phyloP scores from a whole-genome alignment of 2,329 filamentous ascomycete genomes.

The Apiospora phragmitis region DNA sequence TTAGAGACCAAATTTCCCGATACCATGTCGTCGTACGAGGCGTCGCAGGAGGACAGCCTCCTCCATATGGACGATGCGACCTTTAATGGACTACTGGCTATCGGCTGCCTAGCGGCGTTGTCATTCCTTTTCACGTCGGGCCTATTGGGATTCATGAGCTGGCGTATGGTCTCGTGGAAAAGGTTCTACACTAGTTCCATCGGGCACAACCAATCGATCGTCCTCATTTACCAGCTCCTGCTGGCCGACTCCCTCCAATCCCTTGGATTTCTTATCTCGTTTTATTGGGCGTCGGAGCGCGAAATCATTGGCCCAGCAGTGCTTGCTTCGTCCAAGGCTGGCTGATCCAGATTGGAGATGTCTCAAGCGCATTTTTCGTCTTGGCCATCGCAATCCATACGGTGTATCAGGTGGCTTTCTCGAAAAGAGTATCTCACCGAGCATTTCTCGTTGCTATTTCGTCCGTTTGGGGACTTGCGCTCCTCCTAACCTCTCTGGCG shows the following conservation, averaged over 20 bases:
- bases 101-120: slow-evolving; percentile 45
- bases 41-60: slow-evolving; percentile 18
- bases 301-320: slow-evolving; percentile 44
- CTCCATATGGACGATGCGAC: slow-evolving; percentile 18
- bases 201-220: slow-evolving; percentile 49
- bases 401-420: slow-evolving; percentile 49
- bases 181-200: slow-evolving; percentile 31
- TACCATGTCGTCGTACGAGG: neutral
- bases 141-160: slow-evolving; percentile 45
- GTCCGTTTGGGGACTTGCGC: slow-evolving; percentile 42
- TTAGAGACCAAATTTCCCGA: neutral
- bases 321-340: slow-evolving; percentile 56
- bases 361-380: slow-evolving; percentile 54
- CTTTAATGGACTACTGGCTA: slow-evolving; percentile 40
- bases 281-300: slow-evolving; percentile 49
- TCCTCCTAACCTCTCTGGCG: slow-evolving; percentile 45
- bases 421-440: slow-evolving; percentile 39
- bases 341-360: slow-evolving; percentile 54
- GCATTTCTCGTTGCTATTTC: slow-evolving; percentile 40
- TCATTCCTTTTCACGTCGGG: slow-evolving; percentile 44
- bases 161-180: slow-evolving; percentile 44
- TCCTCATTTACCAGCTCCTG: slow-evolving; percentile 56
- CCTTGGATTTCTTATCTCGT: slow-evolving; percentile 48
- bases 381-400: slow-evolving; percentile 55
- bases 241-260: slow-evolving; percentile 52